These are phyloP conservation scores for Cinchona pubescens DNA, from an alignment of 257 asterid genomes.

Conservation along the genomic window DNA sequence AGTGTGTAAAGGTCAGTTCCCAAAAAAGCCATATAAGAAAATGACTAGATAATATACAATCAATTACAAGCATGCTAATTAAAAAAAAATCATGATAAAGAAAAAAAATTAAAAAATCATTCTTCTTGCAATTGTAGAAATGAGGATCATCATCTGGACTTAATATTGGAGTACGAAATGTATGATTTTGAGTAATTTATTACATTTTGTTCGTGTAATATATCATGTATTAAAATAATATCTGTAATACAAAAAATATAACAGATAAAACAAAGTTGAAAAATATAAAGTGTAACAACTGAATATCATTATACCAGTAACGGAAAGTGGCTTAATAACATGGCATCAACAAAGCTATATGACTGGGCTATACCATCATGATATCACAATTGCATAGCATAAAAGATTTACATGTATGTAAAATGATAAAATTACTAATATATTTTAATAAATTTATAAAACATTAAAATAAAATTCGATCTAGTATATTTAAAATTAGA, in stretches of 20 bases:
- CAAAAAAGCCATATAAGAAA: neutral
- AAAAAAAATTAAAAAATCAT: neutral
- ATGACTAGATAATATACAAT: neutral
- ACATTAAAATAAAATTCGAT: too few species aligned
- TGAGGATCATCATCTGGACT: neutral
- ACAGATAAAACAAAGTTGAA: too few species aligned
- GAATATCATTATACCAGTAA: neutral
- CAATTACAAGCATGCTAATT: neutral
- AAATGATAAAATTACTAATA: too few species aligned
- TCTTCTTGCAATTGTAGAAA: neutral
- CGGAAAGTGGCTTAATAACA: neutral
- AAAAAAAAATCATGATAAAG: neutral
- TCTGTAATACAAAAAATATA: too few species aligned
- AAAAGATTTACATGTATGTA: too few species aligned
- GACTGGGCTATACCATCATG: neutral
- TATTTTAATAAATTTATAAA: too few species aligned
- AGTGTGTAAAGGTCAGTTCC: neutral
- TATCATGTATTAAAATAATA: too few species aligned
- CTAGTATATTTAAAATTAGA: too few species aligned
- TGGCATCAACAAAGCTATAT: neutral
- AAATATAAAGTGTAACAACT: neutral
- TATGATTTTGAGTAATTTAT: too few species aligned
- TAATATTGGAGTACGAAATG: too few species aligned
- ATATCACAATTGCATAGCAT: neutral
- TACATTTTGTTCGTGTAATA: too few species aligned